These are phyloP conservation scores for Aspergillus candidus DNA, from an alignment of 2,329 filamentous ascomycete genomes.

Conservation along the genomic window DNA sequence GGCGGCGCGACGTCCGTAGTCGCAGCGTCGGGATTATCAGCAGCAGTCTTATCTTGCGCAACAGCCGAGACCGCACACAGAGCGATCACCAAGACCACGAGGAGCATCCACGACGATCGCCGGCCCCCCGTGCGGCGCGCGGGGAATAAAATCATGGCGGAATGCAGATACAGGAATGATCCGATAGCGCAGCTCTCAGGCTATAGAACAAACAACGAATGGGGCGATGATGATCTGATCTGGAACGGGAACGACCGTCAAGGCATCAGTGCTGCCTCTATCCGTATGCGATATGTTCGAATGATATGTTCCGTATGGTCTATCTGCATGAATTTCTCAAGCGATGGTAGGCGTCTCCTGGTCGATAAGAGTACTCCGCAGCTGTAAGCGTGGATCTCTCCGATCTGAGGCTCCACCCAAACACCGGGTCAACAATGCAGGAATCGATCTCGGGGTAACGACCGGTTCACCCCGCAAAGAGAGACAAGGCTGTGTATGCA, in stretches of 20 bases:
- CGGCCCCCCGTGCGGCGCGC: constrained; percentile 3
- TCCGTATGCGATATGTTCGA: too few relatives aligned
- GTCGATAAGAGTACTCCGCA: neutral
- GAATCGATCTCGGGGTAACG: constrained; percentile 1
- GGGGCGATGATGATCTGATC: neutral
- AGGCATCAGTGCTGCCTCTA: neutral
- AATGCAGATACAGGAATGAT: too few relatives aligned
- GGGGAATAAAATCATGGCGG: too few relatives aligned
- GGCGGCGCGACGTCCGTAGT: neutral
- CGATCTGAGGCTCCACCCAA: constrained; percentile 12
- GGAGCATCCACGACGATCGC: constrained; percentile 11
- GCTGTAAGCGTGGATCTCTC: constrained; percentile 8
- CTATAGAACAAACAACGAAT: too few relatives aligned
- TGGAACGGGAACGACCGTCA: neutral
- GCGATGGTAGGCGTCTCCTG: constrained; percentile 2
- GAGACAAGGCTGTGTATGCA: neutral
- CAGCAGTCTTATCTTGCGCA: constrained; percentile 8
- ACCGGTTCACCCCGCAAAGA: neutral
- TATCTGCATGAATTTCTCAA: neutral
- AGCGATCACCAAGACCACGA: constrained; percentile 13
- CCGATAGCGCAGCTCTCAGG: too few relatives aligned
- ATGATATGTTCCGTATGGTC: neutral
- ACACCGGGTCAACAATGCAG: constrained; percentile 10
- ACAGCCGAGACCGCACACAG: constrained; percentile 13
- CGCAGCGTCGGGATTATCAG: neutral